Evolutionary conservation across 75 land plant genomes (phyloP).

Genomic region (Selaginella tamariscina): DNA sequence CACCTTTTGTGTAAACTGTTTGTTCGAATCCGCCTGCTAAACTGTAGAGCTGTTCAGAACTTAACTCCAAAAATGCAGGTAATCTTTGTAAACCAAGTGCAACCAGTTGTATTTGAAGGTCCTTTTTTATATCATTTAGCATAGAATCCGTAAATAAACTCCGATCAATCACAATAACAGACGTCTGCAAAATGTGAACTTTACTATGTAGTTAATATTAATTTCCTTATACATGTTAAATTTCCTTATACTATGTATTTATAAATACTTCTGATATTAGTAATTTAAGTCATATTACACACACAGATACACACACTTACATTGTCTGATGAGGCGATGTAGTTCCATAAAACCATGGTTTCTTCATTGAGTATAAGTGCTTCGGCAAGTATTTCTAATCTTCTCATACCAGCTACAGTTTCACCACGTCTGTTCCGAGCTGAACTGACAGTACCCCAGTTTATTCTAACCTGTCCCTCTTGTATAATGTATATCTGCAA

Average conservation of each 20-base stretch:
- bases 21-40: conserved; percentile 16
- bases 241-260: too few relatives aligned
- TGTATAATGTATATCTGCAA: conserved; percentile 20
- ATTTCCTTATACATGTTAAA: too few relatives aligned
- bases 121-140: conserved; percentile 18
- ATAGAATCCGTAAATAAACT: conserved; percentile 16
- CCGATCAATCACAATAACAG: conserved; percentile 17
- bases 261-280: too few relatives aligned
- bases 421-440: conserved; percentile 19
- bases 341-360: conserved; percentile 15
- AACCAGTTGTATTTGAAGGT: conserved; percentile 19
- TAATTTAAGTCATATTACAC: neutral
- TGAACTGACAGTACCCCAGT: conserved; percentile 19
- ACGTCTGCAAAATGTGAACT: neutral
- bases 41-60: conserved; percentile 15
- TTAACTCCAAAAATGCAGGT: conserved; percentile 29
- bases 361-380: conserved; percentile 25
- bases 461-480: conserved; percentile 28
- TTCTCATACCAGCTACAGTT: conserved; percentile 19
- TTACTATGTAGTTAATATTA: too few relatives aligned
- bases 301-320: conserved; percentile 12
- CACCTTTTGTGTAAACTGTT: conserved; percentile 13
- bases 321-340: conserved; percentile 22
- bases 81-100: conserved; percentile 21
- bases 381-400: conserved; percentile 27